Percentiles rank a stretch among this genome's conserved stretches.
phyloP scores from a whole-genome alignment of 768 basidiomycete species.

The Phallus indusiatus region DNA sequence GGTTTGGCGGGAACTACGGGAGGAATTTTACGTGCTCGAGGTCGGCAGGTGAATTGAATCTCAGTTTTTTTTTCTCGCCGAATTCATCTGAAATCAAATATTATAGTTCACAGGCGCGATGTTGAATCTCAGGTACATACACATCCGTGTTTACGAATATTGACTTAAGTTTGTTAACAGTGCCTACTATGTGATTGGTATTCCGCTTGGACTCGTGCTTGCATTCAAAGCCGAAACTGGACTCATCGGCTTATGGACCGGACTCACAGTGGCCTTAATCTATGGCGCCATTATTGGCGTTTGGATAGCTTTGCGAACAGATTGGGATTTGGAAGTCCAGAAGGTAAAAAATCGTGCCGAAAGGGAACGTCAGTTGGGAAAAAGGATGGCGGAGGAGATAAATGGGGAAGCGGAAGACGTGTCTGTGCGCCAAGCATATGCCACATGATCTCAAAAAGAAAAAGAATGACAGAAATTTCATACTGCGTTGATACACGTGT shows the following conservation, averaged over 20 bases:
- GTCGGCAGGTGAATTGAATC: conserved; percentile 47
- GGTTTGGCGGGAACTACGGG: conserved; percentile 55
- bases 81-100: neutral
- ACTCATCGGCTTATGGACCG: conserved; percentile 77
- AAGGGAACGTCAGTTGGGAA: conserved; percentile 8
- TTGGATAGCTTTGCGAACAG: conserved; percentile 41
- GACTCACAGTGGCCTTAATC: conserved; percentile 59
- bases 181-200: conserved; percentile 75
- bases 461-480: no score
- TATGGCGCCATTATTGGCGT: conserved; percentile 48
- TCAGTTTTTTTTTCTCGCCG: neutral
- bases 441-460: no score
- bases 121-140: conserved; percentile 57
- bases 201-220: conserved; percentile 75
- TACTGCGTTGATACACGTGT: no score
- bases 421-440: no score
- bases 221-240: conserved; percentile 50
- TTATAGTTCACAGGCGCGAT: conserved; percentile 60
- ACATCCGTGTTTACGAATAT: neutral
- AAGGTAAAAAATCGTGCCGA: conserved; percentile 36
- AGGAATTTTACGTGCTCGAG: conserved; percentile 76
- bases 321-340: conserved; percentile 63
- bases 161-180: conserved; percentile 21
- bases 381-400: conserved; percentile 41
- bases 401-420: conserved; percentile 14